These are phyloP conservation scores for Puccinia coronata DNA, from an alignment of 1,284 basidiomycete genomes.

Conservation along the genomic window DNA sequence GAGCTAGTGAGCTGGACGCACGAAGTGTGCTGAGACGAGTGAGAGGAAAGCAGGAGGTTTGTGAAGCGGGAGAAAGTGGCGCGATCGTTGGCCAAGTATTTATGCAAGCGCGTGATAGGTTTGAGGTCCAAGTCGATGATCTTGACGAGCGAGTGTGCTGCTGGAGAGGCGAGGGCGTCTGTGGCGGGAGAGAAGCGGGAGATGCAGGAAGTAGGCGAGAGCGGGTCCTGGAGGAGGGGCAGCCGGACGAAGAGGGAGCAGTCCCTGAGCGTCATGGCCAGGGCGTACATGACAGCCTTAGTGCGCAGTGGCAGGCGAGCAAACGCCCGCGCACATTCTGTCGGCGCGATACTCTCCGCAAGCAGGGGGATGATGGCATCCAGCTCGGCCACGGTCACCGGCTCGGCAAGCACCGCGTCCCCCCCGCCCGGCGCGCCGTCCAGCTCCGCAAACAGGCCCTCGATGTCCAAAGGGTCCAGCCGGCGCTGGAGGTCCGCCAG, in stretches of 20 bases:
- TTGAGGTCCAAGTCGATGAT: constrained; percentile 46
- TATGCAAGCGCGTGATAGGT: constrained; percentile 26
- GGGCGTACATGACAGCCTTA: constrained; percentile 27
- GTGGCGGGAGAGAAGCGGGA: background rate
- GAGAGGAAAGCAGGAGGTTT: background rate
- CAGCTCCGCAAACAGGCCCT: constrained; percentile 19
- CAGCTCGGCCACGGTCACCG: constrained; percentile 18
- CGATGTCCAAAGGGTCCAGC: constrained; percentile 33
- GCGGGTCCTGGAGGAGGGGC: too few species aligned
- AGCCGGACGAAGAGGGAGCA: constrained; percentile 39
- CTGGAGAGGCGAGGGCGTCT: background rate
- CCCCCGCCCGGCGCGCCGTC: background rate
- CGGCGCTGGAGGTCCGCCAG: constrained; percentile 21
- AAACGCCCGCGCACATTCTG: background rate
- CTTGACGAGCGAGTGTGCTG: background rate
- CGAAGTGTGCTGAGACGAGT: background rate
- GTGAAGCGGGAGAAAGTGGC: background rate
- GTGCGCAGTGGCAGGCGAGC: background rate
- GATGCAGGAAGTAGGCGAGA: background rate
- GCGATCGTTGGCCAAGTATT: background rate
- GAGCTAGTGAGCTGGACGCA: background rate
- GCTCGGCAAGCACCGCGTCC: background rate
- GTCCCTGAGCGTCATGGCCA: constrained; percentile 44
- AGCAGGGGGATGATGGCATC: background rate
- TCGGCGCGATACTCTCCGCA: background rate